Evolutionary conservation across 192 early-diverging fungal species (phyloP), one percentile per base, ranked within the genome.

Genomic region (Chytriomyces sp.): DNA sequence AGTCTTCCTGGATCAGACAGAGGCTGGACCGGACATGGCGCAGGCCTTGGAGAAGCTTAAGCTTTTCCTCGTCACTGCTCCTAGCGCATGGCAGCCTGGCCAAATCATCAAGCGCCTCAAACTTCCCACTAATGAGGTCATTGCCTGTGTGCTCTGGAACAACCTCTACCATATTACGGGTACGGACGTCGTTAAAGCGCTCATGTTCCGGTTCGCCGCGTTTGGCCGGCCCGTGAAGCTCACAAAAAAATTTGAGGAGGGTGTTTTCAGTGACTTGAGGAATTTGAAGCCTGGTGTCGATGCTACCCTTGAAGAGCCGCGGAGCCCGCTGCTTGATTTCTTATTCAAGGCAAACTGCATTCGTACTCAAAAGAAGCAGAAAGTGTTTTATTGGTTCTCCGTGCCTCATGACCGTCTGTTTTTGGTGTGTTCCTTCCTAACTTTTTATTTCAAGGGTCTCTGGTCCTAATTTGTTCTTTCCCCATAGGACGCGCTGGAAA

Each of bases 361-460:
- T 70, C 90, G 96, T 38, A 96, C 95, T 3, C 96, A 98, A 77
- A 99, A 98, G 86, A 98, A 98, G 83, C 97, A 99, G 83, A 98
- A 98, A 64, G 97, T 99, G 25, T 99, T 98, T 79, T 96, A 91
- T 76, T 99, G 97, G 96, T 91, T 90, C 76, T 92, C 93, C 19
- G 97, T 99, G 22, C 91, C 90, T 8, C 96, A 96, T 77, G 96
- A 99, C 75, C 76, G 91, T 39, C 89, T 99, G 40, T 99, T 99
- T 76, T 73, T 84, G 84, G 79, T 83, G 49, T 39, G 75, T 72
- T n/a, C 36, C 8, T 26, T 39, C 52, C 25, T 53, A 70, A 1
- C 28, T 17, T 41, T 31, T 54, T 0, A 12, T 30, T 10, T 3
- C 2, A 14, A 62, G 28, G 3, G 39, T 5, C 31, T 59, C 33